phyloP scores from a whole-genome alignment of 345 rosid genomes.

The Syzygium aqueum region DNA sequence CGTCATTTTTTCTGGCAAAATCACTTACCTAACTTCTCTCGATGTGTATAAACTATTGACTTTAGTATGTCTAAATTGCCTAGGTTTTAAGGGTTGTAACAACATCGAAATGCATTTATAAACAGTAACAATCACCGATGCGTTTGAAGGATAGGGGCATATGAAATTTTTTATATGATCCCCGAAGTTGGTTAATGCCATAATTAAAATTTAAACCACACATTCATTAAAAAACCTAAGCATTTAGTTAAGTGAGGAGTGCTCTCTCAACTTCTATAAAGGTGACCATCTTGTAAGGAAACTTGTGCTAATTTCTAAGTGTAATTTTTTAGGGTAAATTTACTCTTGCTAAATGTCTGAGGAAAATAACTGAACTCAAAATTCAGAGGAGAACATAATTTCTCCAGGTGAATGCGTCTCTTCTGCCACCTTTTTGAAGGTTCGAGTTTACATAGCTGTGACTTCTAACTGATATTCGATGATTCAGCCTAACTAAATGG shows the following conservation, averaged over 20 bases:
- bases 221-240: background rate
- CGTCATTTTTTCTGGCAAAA: background rate
- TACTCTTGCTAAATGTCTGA: background rate
- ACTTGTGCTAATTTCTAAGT: background rate
- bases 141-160: background rate
- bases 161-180: background rate
- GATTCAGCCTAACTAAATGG: background rate
- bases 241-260: background rate
- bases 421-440: background rate
- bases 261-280: background rate
- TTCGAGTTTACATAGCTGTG: background rate
- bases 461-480: background rate
- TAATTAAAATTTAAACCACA: background rate
- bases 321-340: background rate
- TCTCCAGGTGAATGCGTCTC: background rate
- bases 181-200: background rate
- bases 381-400: background rate
- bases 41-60: background rate
- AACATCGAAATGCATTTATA: background rate
- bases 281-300: background rate
- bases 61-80: background rate
- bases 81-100: background rate
- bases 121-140: background rate
- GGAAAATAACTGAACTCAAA: background rate
- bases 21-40: background rate